Evolutionary conservation across 495 filamentous ascomycete species (phyloP).

Genomic region (Penicillium macrosclerotiorum): DNA sequence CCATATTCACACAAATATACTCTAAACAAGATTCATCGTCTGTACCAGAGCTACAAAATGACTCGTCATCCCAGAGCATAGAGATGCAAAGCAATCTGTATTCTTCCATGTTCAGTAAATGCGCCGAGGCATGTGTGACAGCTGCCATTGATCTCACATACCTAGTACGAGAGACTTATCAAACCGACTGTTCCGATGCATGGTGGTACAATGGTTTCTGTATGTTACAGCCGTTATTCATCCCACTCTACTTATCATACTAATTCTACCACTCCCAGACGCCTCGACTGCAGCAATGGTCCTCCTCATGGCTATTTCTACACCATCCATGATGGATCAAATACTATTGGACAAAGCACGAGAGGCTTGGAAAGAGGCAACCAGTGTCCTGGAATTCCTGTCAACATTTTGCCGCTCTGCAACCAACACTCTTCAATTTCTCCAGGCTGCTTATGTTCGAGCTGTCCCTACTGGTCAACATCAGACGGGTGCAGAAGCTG

Average conservation of each 20-base stretch:
- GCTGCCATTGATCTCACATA: slow-evolving; percentile 35
- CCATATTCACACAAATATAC: slow-evolving; percentile 42
- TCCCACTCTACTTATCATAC: neutral
- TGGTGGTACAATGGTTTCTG: slow-evolving; percentile 47
- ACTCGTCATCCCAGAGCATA: too few species aligned
- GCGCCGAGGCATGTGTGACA: slow-evolving; percentile 30
- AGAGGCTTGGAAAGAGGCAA: neutral
- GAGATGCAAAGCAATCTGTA: slow-evolving; percentile 22
- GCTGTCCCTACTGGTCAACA: neutral
- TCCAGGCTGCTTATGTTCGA: neutral
- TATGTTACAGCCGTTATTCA: slow-evolving; percentile 2
- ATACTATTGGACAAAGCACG: neutral
- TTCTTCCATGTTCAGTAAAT: slow-evolving; percentile 28
- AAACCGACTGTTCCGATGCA: slow-evolving; percentile 28
- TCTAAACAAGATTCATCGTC: slow-evolving; percentile 14
- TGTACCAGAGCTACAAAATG: too few species aligned
- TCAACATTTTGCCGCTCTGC: neutral
- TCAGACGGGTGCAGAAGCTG: neutral
- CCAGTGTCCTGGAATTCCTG: neutral
- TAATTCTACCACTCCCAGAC: neutral
- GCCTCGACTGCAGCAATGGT: neutral
- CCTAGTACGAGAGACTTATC: slow-evolving; percentile 30
- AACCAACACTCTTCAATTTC: neutral
- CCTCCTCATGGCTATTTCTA: neutral
- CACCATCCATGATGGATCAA: neutral